These are phyloP conservation scores for Pseudogymnoascus sp. DNA, from an alignment of 2,329 filamentous ascomycete genomes.

Conservation along the genomic window DNA sequence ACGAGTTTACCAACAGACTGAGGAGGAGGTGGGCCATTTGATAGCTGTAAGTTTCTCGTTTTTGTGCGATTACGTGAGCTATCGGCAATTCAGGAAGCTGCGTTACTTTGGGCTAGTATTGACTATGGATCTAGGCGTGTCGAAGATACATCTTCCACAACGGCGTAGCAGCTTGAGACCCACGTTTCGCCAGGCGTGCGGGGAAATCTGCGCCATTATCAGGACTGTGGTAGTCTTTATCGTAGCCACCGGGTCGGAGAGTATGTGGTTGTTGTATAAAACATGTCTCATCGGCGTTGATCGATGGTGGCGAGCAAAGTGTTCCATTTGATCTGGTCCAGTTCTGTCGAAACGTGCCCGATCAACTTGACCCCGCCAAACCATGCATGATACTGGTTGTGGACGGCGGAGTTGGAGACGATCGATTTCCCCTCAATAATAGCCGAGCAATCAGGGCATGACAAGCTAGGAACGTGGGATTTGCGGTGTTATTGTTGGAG, in stretches of 20 bases:
- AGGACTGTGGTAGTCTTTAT: background rate
- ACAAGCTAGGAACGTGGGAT: slow-evolving; percentile 7
- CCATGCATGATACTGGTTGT: slow-evolving; percentile 4
- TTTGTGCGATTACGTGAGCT: background rate
- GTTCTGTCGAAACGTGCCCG: slow-evolving; percentile 3
- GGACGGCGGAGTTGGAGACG: background rate
- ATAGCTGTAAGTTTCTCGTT: slow-evolving; percentile 44
- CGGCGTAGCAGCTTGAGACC: background rate
- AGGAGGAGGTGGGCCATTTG: slow-evolving; percentile 61
- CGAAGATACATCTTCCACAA: slow-evolving; percentile 1
- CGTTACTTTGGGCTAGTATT: background rate
- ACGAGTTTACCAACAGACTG: slow-evolving; percentile 74
- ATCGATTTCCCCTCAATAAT: slow-evolving; percentile 9
- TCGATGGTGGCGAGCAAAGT: background rate
- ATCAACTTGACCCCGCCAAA: slow-evolving; percentile 10
- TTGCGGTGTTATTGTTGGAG: slow-evolving; percentile 4
- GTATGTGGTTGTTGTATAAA: background rate
- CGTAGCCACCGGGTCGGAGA: background rate
- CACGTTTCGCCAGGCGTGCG: background rate
- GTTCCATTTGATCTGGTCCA: slow-evolving; percentile 2
- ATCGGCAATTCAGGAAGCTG: background rate
- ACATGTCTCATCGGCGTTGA: slow-evolving; percentile 5
- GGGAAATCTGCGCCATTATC: background rate
- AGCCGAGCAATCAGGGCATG: slow-evolving; percentile 1
- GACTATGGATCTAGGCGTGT: slow-evolving; percentile 5